A percentile compares a stretch with the other conserved stretches of the same genome.
Conservation (phyloP, 306 rosid genomes). For the Vigna unguiculata region DNA sequence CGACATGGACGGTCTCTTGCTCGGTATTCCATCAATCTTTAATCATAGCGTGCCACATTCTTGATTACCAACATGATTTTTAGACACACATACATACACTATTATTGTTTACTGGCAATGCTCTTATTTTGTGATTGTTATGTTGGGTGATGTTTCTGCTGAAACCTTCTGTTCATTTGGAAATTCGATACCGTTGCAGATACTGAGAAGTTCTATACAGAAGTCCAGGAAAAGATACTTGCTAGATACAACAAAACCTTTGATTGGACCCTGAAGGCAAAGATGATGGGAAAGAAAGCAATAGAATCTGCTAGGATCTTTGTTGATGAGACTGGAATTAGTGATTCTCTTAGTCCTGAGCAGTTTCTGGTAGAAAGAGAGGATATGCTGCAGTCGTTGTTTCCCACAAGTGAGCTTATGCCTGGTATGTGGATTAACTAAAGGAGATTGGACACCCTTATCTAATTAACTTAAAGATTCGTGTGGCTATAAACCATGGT, state of each 20-base stretch:
- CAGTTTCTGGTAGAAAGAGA: constrained; percentile 86
- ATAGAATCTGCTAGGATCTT: constrained; percentile 87
- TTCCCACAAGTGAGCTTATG: constrained; percentile 84
- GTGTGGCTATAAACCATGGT: background rate
- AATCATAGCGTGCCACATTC: background rate
- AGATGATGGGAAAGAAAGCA: constrained; percentile 96
- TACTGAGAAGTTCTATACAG: constrained; percentile 85
- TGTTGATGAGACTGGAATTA: constrained; percentile 79
- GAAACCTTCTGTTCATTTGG: background rate
- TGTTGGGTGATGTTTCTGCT: constrained; percentile 1
- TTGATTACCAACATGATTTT: background rate
- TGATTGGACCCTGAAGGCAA: constrained; percentile 91
- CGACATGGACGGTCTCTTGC: constrained; percentile 97
- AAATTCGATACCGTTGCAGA: constrained; percentile 57
- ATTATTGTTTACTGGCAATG: background rate
- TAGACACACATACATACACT: background rate
- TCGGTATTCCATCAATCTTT: constrained; percentile 57
- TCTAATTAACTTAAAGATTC: background rate
- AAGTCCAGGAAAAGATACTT: constrained; percentile 84
- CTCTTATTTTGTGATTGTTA: background rate
- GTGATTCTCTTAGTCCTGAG: constrained; percentile 72
- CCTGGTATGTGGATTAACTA: constrained; percentile 60
- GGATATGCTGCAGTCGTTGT: constrained; percentile 67
- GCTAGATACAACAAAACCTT: constrained; percentile 81
- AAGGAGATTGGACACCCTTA: background rate